Percentiles rank a stretch among this genome's conserved stretches.
These are phyloP conservation scores for Botrytis cinerea DNA, from an alignment of 2,329 filamentous ascomycete species.

Conservation along the genomic window DNA sequence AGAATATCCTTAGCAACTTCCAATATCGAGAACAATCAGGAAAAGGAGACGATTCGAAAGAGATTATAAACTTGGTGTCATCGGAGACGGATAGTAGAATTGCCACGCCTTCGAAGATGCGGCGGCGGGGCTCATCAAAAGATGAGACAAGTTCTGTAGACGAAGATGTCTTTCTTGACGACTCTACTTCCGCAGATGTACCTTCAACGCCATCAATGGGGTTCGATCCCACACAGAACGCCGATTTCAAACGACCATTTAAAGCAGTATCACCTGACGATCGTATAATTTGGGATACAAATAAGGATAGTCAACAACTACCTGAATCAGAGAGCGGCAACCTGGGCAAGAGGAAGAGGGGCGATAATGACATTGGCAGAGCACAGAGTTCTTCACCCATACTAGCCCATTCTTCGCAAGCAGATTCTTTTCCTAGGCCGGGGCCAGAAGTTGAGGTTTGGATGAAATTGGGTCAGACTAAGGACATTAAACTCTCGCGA, in stretches of 20 bases:
- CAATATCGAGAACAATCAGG: slow-evolving; percentile 49
- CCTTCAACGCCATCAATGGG: slow-evolving; percentile 54
- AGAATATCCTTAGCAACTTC: slow-evolving; percentile 59
- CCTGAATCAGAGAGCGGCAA: slow-evolving; percentile 51
- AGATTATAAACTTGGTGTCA: slow-evolving; percentile 31
- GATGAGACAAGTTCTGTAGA: slow-evolving; percentile 7
- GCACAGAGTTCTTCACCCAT: slow-evolving; percentile 69
- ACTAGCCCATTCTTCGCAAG: slow-evolving; percentile 45
- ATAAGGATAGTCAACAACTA: slow-evolving; percentile 46
- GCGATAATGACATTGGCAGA: slow-evolving; percentile 43
- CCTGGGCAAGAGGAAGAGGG: slow-evolving; percentile 23
- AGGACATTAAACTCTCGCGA: slow-evolving; percentile 54
- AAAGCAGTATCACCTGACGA: slow-evolving; percentile 60
- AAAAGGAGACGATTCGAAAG: slow-evolving; percentile 34
- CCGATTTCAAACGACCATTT: slow-evolving; percentile 42
- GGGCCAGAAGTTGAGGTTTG: slow-evolving; percentile 76
- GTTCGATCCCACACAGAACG: slow-evolving; percentile 42
- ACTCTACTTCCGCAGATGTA: slow-evolving; percentile 17
- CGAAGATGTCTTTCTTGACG: background rate
- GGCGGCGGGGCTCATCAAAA: background rate
- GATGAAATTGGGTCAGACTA: slow-evolving; percentile 66
- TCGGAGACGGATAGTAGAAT: slow-evolving; percentile 36
- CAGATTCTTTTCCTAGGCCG: slow-evolving; percentile 54
- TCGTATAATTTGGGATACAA: slow-evolving; percentile 60
- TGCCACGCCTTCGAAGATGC: slow-evolving; percentile 20